Conservation (phyloP, 2,329 filamentous ascomycete species). For the Mycosphaerelloides madeirae region DNA sequence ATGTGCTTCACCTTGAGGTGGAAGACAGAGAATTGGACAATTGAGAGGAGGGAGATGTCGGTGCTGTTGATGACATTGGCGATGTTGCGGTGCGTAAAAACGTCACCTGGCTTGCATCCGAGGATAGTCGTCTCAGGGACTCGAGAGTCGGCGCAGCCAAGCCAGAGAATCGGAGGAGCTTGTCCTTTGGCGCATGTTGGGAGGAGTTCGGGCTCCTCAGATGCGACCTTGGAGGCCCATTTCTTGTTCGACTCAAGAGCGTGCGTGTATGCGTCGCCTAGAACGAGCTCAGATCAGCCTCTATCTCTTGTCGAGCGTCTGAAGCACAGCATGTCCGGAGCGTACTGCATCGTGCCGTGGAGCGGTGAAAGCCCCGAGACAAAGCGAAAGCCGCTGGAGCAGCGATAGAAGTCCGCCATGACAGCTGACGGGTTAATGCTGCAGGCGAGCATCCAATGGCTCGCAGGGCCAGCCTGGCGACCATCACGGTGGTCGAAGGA, state of each 20-base stretch:
- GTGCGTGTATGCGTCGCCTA: slow-evolving; percentile 32
- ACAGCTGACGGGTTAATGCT: not conserved
- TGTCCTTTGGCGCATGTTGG: slow-evolving; percentile 63
- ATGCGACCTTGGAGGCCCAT: slow-evolving; percentile 62
- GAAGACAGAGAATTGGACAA: slow-evolving; percentile 74
- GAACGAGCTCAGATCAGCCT: not conserved
- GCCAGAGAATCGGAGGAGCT: slow-evolving; percentile 66
- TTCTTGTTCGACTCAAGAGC: slow-evolving; percentile 64
- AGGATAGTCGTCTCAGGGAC: slow-evolving; percentile 79
- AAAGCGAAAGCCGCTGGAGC: not conserved
- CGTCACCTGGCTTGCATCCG: slow-evolving; percentile 72
- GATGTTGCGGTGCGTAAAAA: slow-evolving; percentile 88
- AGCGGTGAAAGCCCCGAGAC: slow-evolving; percentile 1
- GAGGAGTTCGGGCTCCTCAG: slow-evolving; percentile 68
- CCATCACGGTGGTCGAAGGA: slow-evolving; percentile 4
- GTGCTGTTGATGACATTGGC: slow-evolving; percentile 73
- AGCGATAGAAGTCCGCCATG: not conserved
- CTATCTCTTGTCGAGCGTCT: not conserved
- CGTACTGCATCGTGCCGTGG: not conserved
- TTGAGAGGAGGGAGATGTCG: slow-evolving; percentile 69
- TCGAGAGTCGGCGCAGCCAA: slow-evolving; percentile 82
- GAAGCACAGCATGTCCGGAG: not conserved
- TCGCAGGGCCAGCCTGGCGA: slow-evolving; percentile 3
- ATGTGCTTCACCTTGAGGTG: slow-evolving; percentile 64
- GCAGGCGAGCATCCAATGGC: not conserved